Evolutionary conservation across 495 filamentous ascomycete species (phyloP).

Genomic region (Usnea hakonensis): DNA sequence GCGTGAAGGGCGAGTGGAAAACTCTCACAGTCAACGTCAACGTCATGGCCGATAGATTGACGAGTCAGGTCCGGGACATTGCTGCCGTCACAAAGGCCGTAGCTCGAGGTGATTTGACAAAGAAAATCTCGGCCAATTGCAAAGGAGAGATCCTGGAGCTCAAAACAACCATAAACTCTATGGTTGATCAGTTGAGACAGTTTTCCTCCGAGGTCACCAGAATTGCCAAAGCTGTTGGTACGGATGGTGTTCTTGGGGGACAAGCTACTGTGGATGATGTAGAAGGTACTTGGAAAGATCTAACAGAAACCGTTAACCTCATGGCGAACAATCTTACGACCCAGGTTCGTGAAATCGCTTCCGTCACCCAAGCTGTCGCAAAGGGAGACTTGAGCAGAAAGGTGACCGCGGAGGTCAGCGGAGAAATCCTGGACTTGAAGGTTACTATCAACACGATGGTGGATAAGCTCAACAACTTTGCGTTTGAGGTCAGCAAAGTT

Average conservation of each 20-base stretch:
- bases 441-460: conserved; percentile 99
- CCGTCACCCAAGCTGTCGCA: conserved; percentile 95
- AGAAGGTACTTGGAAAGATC: conserved; percentile 92
- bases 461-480: conserved; percentile 91
- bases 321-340: conserved; percentile 99
- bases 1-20: conserved; percentile 83
- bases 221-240: conserved; percentile 94
- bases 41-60: conserved; percentile 96
- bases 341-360: conserved; percentile 96
- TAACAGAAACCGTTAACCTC: conserved; percentile 96
- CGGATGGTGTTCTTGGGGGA: conserved; percentile 88
- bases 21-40: conserved; percentile 98
- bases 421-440: conserved; percentile 92
- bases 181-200: conserved; percentile 96
- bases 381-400: conserved; percentile 91
- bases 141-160: conserved; percentile 93
- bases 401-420: conserved; percentile 90
- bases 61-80: conserved; percentile 96
- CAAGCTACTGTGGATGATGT: conserved; percentile 97
- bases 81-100: conserved; percentile 98
- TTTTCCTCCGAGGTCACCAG: conserved; percentile 98
- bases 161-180: conserved; percentile 96
- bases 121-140: conserved; percentile 95
- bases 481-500: conserved; percentile 97
- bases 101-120: conserved; percentile 89